Conservation (phyloP, 331 rosid genomes). For the Dryas integrifolia region DNA sequence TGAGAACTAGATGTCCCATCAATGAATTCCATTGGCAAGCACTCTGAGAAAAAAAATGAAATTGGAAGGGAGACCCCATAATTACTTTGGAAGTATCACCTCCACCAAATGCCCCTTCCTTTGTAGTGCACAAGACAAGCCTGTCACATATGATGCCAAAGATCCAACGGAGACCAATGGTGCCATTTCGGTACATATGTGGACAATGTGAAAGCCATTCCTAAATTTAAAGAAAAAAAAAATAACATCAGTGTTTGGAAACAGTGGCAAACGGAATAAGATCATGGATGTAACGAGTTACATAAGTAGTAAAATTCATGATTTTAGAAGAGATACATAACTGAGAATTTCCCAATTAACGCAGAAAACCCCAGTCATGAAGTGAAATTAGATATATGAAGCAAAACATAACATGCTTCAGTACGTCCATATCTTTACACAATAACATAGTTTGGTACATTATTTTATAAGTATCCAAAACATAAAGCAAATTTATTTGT, state of each 20-base stretch:
- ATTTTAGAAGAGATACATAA: slow-evolving; percentile 2
- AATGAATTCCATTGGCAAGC: slow-evolving; percentile 6
- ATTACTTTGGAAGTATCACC: slow-evolving; percentile 90
- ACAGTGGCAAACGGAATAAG: background rate
- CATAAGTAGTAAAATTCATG: background rate
- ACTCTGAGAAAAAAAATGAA: slow-evolving; percentile 19
- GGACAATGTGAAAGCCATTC: slow-evolving; percentile 70
- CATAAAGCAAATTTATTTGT: background rate
- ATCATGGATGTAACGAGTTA: background rate
- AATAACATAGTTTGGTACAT: background rate
- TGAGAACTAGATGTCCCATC: slow-evolving; percentile 16
- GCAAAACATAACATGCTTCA: background rate
- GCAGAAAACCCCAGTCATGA: background rate
- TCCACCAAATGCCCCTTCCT: slow-evolving; percentile 86
- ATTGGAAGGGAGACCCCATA: slow-evolving; percentile 18
- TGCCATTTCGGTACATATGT: slow-evolving; percentile 86
- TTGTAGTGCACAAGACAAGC: slow-evolving; percentile 82
- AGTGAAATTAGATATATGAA: background rate
- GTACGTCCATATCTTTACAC: background rate
- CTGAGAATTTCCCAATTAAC: background rate
- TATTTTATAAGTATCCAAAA: background rate
- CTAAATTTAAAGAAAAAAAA: slow-evolving; percentile 44
- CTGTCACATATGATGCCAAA: slow-evolving; percentile 75
- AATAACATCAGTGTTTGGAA: slow-evolving; percentile 27
- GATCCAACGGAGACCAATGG: slow-evolving; percentile 71